Evolutionary conservation across 2,329 filamentous ascomycete genomes (phyloP), one percentile per base, ranked within the genome.

Genomic region (Talaromyces sp.): DNA sequence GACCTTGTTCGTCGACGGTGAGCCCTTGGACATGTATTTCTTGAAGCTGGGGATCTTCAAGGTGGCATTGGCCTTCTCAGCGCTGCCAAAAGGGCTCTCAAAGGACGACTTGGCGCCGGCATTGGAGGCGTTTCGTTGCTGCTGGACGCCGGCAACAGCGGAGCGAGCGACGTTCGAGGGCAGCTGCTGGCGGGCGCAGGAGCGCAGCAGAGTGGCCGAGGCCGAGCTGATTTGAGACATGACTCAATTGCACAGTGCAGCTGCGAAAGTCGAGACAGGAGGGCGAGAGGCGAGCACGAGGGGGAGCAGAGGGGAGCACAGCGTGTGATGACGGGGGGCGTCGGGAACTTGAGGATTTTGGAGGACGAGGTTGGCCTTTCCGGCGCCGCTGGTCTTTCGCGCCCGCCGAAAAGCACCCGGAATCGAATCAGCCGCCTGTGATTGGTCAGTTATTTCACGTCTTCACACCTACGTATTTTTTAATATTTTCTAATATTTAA

Each of bases 41-140:
- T 85, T 85, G 79, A 96, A 97, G 80, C 90, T 87, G 68, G 94
- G 94, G 73, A 97, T 89, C 78, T 89, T 86, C 77, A 83, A 87
- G 69, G 83, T 85, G 56, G 81, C 72, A 58, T 69, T 72, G 66
- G 74, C 52, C 65, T 77, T 73, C 61, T 75, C 73, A 65, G 73
- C 65, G 67, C 73, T 76, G 72, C 79, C 78, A 79, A 88, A 88
- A 63, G 86, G 86, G 68, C 77, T 79, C 50, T 80, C 71, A 69
- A 80, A 81, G 63, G 74, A 76, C 29, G 79, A 74, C 67, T 74
- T 72, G 67, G 65, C 63, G 31, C 63, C 64, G 32, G 72, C 69
- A 67, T 71, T 70, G 63, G 68, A 67, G 65, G 70, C 68, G 67
- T 71, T 70, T 69, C 74, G 74, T 67, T 74, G 73, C 67, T 78